Base-by-base conservation (phyloP, 1,284 basidiomycete genomes). In the Fomitiporia mediterranea region DNA sequence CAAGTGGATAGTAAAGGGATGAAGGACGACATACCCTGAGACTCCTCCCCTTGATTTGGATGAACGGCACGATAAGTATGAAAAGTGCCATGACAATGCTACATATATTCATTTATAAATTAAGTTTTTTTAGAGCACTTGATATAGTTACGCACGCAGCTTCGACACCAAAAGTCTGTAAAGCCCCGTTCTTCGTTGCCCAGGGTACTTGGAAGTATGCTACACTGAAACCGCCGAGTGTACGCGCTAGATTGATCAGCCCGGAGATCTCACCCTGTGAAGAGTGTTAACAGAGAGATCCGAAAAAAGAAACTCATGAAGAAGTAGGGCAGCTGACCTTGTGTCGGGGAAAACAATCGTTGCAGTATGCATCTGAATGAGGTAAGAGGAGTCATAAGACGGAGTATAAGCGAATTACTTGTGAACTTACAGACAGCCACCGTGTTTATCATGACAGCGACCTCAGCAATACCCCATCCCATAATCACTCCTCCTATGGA, bases 391-490 rank as follows among this genome's bases (percentile, higher is more conserved):
- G n/a, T n/a, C n/a, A n/a, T n/a, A n/a, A n/a, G n/a, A n/a, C n/a
- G n/a, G n/a, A 4, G 17, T 23, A 9, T 9, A 23, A 43, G 42
- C 17, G 37, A 4, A 19, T n/a, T n/a, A n/a, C 15, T 3, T 13
- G 3, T 59, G 11, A 38, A 70, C 80, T 56, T 49, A 82, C 79
- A 85, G 48, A 85, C 72, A 1, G 78, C 82, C 30, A 84, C 82
- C 0, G 84, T 86, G 63, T 78, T 81, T 62, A 86, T 73, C 83
- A 86, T 86, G 57, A 79, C 69, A 0, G 80, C 73, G 4, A 81
- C 67, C 57, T 82, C 75, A 0, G 83, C 77, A 43, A 85, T 79
- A 0, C 83, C 84, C 84, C 84, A 86, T 3, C 84, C 84, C 72
- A 86, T 77, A 8, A 86, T 72, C 43, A 86, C 61, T 1, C 77